These are phyloP conservation scores for Thelonectria blattea DNA, from an alignment of 2,329 filamentous ascomycete species.

Conservation along the genomic window DNA sequence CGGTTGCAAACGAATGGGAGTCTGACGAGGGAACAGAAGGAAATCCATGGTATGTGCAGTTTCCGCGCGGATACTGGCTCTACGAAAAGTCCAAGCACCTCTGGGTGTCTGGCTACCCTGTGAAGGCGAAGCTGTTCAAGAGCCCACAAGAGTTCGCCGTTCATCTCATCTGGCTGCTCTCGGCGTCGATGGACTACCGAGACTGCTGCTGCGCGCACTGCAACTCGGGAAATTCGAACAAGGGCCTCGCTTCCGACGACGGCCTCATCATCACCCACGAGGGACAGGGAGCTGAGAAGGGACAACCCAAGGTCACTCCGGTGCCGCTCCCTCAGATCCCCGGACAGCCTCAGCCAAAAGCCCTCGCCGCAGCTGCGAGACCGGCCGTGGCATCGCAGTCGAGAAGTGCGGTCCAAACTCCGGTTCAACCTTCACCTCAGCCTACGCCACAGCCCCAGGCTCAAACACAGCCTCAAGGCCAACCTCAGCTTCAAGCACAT, in stretches of 20 bases:
- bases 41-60: constrained; percentile 52
- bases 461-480: not conserved
- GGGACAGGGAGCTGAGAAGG: constrained; percentile 35
- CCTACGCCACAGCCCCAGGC: not conserved
- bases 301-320: constrained; percentile 43
- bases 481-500: not conserved
- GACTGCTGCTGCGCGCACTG: constrained; percentile 61
- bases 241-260: constrained; percentile 38
- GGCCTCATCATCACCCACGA: constrained; percentile 32
- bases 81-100: constrained; percentile 57
- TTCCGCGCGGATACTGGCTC: constrained; percentile 54
- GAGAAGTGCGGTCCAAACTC: not conserved
- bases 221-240: constrained; percentile 42
- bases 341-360: constrained; percentile 43
- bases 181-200: constrained; percentile 52
- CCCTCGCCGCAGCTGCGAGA: constrained; percentile 31
- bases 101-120: constrained; percentile 56
- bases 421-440: constrained; percentile 4
- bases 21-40: constrained; percentile 45
- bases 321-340: constrained; percentile 46
- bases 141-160: constrained; percentile 60
- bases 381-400: constrained; percentile 33
- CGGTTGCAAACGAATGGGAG: not conserved
- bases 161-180: constrained; percentile 59
- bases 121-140: constrained; percentile 56